Conservation (phyloP, 495 filamentous ascomycete species). For the Xylaria nigripes region DNA sequence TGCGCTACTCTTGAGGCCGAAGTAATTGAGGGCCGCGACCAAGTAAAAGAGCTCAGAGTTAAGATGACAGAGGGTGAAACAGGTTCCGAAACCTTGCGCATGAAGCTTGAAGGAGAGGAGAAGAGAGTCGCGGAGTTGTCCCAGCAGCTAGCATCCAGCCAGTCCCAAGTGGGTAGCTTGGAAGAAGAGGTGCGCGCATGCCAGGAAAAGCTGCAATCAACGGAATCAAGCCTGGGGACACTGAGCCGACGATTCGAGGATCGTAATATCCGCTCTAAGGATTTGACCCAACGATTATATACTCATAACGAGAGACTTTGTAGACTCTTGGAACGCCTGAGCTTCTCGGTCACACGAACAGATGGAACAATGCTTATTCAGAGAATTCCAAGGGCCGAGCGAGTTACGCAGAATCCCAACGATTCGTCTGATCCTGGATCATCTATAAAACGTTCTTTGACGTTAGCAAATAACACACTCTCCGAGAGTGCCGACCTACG, state of each 20-base stretch:
- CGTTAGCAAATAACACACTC: slow-evolving; percentile 33
- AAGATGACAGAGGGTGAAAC: slow-evolving; percentile 72
- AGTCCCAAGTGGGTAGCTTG: slow-evolving; percentile 55
- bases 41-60: slow-evolving; percentile 54
- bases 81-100: slow-evolving; percentile 65
- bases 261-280: slow-evolving; percentile 61
- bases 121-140: slow-evolving; percentile 49
- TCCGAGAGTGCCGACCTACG: slow-evolving; percentile 51
- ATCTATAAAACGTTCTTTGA: slow-evolving; percentile 46
- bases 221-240: slow-evolving; percentile 43
- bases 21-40: slow-evolving; percentile 55
- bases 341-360: slow-evolving; percentile 68
- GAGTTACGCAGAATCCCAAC: slow-evolving; percentile 37
- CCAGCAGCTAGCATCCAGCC: slow-evolving; percentile 57
- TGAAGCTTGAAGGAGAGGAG: slow-evolving; percentile 63
- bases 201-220: slow-evolving; percentile 47
- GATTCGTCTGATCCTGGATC: slow-evolving; percentile 56
- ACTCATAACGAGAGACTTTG: slow-evolving; percentile 67
- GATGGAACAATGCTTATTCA: slow-evolving; percentile 70
- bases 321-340: slow-evolving; percentile 73
- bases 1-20: slow-evolving; percentile 51
- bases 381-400: slow-evolving; percentile 60
- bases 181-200: slow-evolving; percentile 58
- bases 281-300: slow-evolving; percentile 73
- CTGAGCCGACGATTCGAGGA: slow-evolving; percentile 47